These are phyloP conservation scores for Leccinum discolor DNA, from an alignment of 1,284 basidiomycete genomes.

Conservation along the genomic window DNA sequence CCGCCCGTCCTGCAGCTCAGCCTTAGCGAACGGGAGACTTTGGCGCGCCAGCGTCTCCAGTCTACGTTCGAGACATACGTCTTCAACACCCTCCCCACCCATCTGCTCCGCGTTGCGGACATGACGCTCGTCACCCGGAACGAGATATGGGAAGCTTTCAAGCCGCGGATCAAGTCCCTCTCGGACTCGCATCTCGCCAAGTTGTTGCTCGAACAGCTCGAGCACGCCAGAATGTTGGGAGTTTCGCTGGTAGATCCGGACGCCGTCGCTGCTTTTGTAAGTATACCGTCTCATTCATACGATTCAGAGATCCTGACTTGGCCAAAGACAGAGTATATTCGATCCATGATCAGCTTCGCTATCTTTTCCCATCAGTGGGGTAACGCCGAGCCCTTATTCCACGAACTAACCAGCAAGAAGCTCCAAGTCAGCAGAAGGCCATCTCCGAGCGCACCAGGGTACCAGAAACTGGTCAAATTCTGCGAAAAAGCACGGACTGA, in stretches of 20 bases:
- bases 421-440: conserved; percentile 10
- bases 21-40: conserved; percentile 22
- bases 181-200: conserved; percentile 21
- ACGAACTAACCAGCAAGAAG: conserved; percentile 20
- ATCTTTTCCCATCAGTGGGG: conserved; percentile 25
- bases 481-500: conserved; percentile 27
- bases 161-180: conserved; percentile 20
- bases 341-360: conserved; percentile 12
- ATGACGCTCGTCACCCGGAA: conserved; percentile 23
- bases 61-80: conserved; percentile 25
- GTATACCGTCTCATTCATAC: background rate
- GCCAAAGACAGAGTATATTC: conserved; percentile 21
- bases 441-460: conserved; percentile 24
- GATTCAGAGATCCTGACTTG: conserved; percentile 2
- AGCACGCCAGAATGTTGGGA: conserved; percentile 9
- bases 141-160: conserved; percentile 25
- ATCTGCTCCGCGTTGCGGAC: conserved; percentile 21
- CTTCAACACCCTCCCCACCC: conserved; percentile 26
- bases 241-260: conserved; percentile 4
- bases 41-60: conserved; percentile 24
- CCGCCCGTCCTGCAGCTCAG: conserved; percentile 17
- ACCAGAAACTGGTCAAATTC: conserved; percentile 24
- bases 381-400: conserved; percentile 17
- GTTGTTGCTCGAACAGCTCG: conserved; percentile 25
- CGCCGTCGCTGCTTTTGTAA: conserved; percentile 22